A percentile compares a stretch with the other conserved stretches of the same genome.
Conservation (phyloP, 345 rosid genomes). For the Salix udensis region DNA sequence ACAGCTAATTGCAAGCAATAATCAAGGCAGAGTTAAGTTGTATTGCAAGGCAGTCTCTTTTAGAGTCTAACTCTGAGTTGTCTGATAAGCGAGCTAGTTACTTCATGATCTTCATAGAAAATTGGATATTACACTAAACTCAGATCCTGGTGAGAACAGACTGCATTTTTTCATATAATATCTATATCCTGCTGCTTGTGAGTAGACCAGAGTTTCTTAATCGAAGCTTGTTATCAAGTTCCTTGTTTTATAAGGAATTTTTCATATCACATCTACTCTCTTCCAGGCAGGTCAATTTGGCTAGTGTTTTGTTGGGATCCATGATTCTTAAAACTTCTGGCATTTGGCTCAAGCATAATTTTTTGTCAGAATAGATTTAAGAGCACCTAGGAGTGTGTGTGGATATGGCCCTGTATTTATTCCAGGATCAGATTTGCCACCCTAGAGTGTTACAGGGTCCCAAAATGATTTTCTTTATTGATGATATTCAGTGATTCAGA, state of each 20-base stretch:
- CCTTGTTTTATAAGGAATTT: not conserved
- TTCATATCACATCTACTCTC: not conserved
- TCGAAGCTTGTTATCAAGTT: not conserved
- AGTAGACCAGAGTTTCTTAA: not conserved
- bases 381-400: no score
- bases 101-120: not conserved
- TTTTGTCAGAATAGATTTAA: not conserved
- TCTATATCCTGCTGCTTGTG: not conserved
- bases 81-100: not conserved
- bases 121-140: not conserved
- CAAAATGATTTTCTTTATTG: not conserved
- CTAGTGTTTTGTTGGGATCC: not conserved
- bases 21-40: not conserved
- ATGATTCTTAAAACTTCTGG: not conserved
- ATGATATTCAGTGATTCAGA: conserved; percentile 3
- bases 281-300: not conserved
- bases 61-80: not conserved
- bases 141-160: not conserved
- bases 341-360: not conserved
- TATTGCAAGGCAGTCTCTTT: not conserved
- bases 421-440: not conserved
- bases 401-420: not conserved
- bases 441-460: not conserved
- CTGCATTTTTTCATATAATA: not conserved
- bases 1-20: not conserved